Conservation (phyloP, 1,139 yeast genomes). For the Taphrina betulina region DNA sequence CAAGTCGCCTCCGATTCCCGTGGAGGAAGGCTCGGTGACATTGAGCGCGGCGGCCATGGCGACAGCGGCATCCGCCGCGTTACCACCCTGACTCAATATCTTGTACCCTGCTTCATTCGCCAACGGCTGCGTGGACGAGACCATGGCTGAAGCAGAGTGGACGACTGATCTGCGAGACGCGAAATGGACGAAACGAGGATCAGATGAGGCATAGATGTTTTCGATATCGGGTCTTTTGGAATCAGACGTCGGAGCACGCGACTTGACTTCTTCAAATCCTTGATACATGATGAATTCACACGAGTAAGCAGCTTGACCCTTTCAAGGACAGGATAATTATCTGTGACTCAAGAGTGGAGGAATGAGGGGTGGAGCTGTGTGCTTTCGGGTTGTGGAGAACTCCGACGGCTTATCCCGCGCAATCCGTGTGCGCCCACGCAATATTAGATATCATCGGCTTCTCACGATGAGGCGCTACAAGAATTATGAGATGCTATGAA, state of each 20-base stretch:
- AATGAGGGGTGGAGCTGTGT: too few species aligned
- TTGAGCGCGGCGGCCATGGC: constrained; percentile 75
- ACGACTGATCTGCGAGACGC: constrained; percentile 73
- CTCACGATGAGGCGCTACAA: too few species aligned
- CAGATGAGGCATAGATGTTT: constrained; percentile 27
- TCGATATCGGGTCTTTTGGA: constrained; percentile 7
- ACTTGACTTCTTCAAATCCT: constrained; percentile 17
- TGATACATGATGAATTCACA: constrained; percentile 15
- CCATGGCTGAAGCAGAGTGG: constrained; percentile 71
- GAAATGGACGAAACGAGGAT: constrained; percentile 42
- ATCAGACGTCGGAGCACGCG: background rate
- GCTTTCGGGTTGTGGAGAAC: too few species aligned
- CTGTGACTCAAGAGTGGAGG: too few species aligned
- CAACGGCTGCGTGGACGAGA: constrained; percentile 71
- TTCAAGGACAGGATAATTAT: too few species aligned
- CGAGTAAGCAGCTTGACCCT: too few species aligned
- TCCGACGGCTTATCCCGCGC: too few species aligned
- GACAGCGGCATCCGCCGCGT: constrained; percentile 73
- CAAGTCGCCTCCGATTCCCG: constrained; percentile 84
- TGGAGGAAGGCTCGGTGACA: constrained; percentile 71
- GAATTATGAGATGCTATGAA: too few species aligned
- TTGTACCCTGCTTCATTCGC: constrained; percentile 74
- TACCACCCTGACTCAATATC: constrained; percentile 69
- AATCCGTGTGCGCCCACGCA: too few species aligned
- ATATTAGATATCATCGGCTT: too few species aligned